Conservation (phyloP, 176 grass and related monocot genomes). For the Triticum urartu region DNA sequence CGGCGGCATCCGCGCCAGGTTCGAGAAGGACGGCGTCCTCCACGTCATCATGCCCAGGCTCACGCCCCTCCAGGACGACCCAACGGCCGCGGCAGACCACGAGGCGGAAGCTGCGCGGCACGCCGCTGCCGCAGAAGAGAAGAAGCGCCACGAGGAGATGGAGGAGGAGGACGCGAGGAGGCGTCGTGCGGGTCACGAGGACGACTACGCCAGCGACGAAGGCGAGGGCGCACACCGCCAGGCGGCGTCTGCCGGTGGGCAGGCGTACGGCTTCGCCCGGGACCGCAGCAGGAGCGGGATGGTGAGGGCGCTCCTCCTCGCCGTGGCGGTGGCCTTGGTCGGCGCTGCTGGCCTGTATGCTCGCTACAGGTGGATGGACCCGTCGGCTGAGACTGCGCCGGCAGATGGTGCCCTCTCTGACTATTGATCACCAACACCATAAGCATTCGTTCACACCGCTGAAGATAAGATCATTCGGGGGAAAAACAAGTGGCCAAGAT, state of each 20-base stretch:
- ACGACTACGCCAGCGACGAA: neutral
- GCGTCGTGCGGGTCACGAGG: neutral
- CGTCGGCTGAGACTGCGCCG: neutral
- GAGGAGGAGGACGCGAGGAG: neutral
- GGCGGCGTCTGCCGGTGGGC: neutral
- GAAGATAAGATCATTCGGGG: neutral
- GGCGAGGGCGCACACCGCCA: neutral
- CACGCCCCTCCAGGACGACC: neutral
- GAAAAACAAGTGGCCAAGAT: neutral
- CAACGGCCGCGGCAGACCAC: neutral
- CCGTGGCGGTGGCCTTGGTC: slow-evolving; percentile 23
- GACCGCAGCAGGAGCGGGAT: neutral
- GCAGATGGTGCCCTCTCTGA: neutral
- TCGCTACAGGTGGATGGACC: slow-evolving; percentile 19
- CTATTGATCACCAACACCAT: neutral
- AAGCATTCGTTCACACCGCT: neutral
- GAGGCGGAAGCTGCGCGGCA: neutral
- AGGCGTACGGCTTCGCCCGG: neutral
- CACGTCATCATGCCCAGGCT: slow-evolving; percentile 37
- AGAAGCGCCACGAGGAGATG: neutral
- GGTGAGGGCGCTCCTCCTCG: neutral
- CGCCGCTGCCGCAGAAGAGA: neutral
- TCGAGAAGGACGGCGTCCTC: slow-evolving; percentile 32
- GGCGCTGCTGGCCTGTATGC: slow-evolving; percentile 27
- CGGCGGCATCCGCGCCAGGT: slow-evolving; percentile 8